Evolutionary conservation across 148 eudicot species (phyloP), one percentile per base, ranked within the genome.

Genomic region (Heliamphora exappendiculata): DNA sequence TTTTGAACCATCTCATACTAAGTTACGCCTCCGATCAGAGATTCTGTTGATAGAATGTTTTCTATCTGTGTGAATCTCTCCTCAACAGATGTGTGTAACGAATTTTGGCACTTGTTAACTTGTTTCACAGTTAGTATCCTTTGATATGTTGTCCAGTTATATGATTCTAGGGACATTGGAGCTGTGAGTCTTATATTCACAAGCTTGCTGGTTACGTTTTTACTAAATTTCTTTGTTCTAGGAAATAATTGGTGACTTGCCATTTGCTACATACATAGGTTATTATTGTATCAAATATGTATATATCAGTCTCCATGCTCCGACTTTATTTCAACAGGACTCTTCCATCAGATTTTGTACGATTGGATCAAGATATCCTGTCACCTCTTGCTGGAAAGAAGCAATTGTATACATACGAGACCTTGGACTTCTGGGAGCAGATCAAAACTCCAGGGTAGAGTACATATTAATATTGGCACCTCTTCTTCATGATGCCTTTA

Each of bases 331-430:
- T 79, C 80, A 84, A 65, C 78, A 94, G 95, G 89, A 71, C 83
- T 78, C 84, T 74, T 75, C 84, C 93, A 78, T 86, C 81, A 76
- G 89, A 87, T 76, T 90, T 88, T 80, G 90, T 88, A 69, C 76
- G 92, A 80, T 84, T 90, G 83, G 97, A 94, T 88, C 97, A 94
- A 83, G 97, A 92, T 83, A 94, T 94, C 54, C 77, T 94, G 70
- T 92, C 97, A 51, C 98, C 98, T 75, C 81, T 94, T 82, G 97
- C 98, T 28, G 98, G 98, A 79, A 94, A 92, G 86, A 89, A 89
- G 83, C 85, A 92, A 72, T 78, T 94, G 70, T 92, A 90, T 80
- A 90, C 98, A 34, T 88, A 83, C 72, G 98, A 92, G 83, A 92
- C 96, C 45, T 72, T 78, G 83, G 93, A 84, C 74, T 94, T 90